Percentiles rank a stretch among this genome's conserved stretches.
Conservation (phyloP, 2,329 filamentous ascomycete species). For the Cladosporium sp. region DNA sequence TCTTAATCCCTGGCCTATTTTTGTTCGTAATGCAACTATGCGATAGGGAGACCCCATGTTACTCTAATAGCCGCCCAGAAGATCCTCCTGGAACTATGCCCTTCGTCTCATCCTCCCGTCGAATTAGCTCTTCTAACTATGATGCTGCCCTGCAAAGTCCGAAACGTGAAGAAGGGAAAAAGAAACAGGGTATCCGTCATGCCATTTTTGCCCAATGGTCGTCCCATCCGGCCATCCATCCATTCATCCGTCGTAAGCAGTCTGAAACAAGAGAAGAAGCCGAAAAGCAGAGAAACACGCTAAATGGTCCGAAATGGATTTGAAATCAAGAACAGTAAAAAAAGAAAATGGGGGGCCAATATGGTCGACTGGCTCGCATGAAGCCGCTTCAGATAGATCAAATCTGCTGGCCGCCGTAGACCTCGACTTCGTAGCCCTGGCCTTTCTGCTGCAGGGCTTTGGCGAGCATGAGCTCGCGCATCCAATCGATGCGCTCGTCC, state of each 20-base stretch:
- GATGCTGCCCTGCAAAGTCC: slow-evolving; percentile 6
- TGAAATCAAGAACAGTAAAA: neutral
- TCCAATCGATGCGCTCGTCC: slow-evolving; percentile 96
- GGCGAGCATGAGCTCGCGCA: slow-evolving; percentile 88
- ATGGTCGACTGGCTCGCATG: neutral
- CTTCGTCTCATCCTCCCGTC: neutral
- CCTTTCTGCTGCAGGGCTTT: slow-evolving; percentile 84
- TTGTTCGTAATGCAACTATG: neutral
- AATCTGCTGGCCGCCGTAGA: slow-evolving; percentile 60
- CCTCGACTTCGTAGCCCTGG: slow-evolving; percentile 77
- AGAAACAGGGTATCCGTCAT: slow-evolving; percentile 12
- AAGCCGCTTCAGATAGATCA: neutral
- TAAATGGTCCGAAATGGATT: neutral
- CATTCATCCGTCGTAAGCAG: neutral
- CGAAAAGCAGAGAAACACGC: neutral
- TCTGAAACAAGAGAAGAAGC: neutral
- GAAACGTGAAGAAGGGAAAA: neutral
- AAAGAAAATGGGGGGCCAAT: neutral
- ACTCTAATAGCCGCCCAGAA: slow-evolving; percentile 8
- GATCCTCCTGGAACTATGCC: neutral
- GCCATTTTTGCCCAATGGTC: neutral
- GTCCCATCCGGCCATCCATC: neutral
- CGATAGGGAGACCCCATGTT: neutral
- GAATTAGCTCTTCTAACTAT: neutral
- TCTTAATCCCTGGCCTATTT: neutral